phyloP scores from a whole-genome alignment of 2,329 filamentous ascomycete species.

The Sporothrix euskadiensis region DNA sequence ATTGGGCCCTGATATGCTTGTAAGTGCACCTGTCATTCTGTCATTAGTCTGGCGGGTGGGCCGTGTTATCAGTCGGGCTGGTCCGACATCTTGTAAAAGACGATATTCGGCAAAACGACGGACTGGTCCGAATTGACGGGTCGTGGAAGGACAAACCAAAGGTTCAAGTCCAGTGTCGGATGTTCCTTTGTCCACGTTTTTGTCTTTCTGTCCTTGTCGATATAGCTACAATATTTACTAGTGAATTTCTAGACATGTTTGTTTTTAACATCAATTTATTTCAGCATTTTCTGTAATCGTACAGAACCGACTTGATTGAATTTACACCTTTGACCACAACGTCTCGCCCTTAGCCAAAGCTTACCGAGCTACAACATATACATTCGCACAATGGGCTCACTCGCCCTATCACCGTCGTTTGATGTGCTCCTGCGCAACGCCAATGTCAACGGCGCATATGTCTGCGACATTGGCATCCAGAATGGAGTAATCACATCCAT shows the following conservation, averaged over 20 bases:
- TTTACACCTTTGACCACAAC: background rate
- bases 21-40: background rate
- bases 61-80: slow-evolving; percentile 8
- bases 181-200: background rate
- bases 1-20: background rate
- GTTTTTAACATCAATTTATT: too few relatives aligned
- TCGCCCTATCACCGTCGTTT: background rate
- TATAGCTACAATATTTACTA: too few relatives aligned
- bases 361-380: background rate
- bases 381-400: slow-evolving; percentile 1
- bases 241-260: too few relatives aligned
- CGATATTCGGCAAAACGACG: background rate
- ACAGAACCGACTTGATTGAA: too few relatives aligned
- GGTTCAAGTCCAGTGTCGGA: background rate
- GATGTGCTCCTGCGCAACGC: slow-evolving; percentile 26
- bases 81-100: background rate
- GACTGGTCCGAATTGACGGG: slow-evolving; percentile 6
- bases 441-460: slow-evolving; percentile 23
- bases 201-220: background rate
- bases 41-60: background rate
- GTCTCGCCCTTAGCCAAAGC: background rate
- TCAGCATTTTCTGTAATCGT: too few relatives aligned
- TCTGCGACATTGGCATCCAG: slow-evolving; percentile 28
- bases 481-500: slow-evolving; percentile 23
- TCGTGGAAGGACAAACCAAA: background rate